Evolutionary conservation across 768 basidiomycete genomes (phyloP).

Genomic region (Amanita pallidorosea): DNA sequence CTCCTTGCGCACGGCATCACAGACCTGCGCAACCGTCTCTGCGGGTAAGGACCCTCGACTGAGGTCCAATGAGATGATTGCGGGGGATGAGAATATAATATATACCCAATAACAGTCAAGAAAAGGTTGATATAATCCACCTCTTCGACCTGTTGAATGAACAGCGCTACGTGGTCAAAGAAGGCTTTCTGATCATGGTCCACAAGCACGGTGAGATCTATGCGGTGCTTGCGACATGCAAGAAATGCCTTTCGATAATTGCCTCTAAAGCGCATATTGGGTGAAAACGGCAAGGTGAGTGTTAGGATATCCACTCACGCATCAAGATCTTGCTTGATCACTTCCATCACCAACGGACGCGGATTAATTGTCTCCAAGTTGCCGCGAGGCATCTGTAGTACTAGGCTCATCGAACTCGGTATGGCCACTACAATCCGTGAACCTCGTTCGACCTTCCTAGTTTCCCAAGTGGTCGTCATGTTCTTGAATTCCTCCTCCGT

Average conservation of each 20-base stretch:
- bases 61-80: not conserved
- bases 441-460: conserved; percentile 80
- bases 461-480: conserved; percentile 40
- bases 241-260: conserved; percentile 82
- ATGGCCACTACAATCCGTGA: conserved; percentile 83
- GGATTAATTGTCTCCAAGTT: conserved; percentile 96
- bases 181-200: conserved; percentile 69
- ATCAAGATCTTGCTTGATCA: conserved; percentile 68
- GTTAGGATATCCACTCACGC: conserved; percentile 30
- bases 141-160: conserved; percentile 80
- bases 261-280: conserved; percentile 31
- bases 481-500: conserved; percentile 20
- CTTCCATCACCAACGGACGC: conserved; percentile 79
- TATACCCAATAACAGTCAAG: conserved; percentile 74
- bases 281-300: not conserved
- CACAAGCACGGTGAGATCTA: conserved; percentile 84
- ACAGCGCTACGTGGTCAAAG: conserved; percentile 44
- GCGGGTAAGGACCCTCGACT: conserved; percentile 52
- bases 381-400: conserved; percentile 96
- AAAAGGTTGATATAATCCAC: conserved; percentile 92
- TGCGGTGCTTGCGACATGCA: conserved; percentile 85
- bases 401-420: conserved; percentile 78
- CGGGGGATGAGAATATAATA: conserved; percentile 8
- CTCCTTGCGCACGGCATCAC: conserved; percentile 64
- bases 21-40: conserved; percentile 57